These are phyloP conservation scores for Pseudogymnoascus sp. DNA, from an alignment of 2,329 filamentous ascomycete species.

Conservation along the genomic window DNA sequence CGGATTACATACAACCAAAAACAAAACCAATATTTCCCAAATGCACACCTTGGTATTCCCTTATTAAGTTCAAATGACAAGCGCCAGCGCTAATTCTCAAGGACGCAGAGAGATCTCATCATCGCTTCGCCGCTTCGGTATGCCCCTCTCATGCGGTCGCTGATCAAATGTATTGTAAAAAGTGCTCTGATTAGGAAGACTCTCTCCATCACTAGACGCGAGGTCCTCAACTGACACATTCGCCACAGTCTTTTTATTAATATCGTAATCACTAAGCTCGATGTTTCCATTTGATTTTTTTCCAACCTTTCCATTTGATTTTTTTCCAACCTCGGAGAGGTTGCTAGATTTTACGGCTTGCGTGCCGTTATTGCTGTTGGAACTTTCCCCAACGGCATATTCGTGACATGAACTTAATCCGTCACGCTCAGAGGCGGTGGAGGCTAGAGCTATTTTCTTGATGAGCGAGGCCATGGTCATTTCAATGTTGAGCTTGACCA, in stretches of 20 bases:
- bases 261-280: background rate
- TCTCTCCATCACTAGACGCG: background rate
- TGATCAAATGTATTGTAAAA: background rate
- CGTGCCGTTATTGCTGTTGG: background rate
- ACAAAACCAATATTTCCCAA: background rate
- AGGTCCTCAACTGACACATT: background rate
- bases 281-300: background rate
- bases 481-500: constrained; percentile 37
- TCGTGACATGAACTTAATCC: background rate
- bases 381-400: background rate
- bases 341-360: background rate
- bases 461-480: constrained; percentile 36
- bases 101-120: background rate
- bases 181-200: background rate
- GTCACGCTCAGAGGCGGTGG: background rate
- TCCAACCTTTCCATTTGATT: background rate
- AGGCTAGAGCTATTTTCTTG: constrained; percentile 18
- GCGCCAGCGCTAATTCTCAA: background rate
- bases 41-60: background rate
- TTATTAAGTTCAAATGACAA: background rate
- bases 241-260: background rate
- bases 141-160: background rate
- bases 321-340: background rate
- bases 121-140: background rate
- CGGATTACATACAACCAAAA: background rate